These are phyloP conservation scores for Manihot esculenta DNA, from an alignment of 441 rosid genomes.

Conservation along the genomic window DNA sequence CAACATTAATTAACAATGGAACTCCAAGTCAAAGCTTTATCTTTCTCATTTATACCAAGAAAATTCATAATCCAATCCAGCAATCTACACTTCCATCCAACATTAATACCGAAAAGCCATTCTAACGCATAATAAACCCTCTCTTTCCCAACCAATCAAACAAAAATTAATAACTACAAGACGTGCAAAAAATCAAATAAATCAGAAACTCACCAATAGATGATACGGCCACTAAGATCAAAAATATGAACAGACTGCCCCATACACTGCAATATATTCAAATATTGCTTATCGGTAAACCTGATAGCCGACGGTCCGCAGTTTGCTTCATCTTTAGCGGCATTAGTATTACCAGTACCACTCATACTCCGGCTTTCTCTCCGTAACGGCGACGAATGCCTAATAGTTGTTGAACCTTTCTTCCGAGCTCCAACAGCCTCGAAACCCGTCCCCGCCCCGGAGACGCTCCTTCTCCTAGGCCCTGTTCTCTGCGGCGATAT, in stretches of 20 bases:
- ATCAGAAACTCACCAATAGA: conserved; percentile 66
- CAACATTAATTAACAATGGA: conserved; percentile 9
- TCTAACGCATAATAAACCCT: background rate
- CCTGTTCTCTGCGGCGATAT: conserved; percentile 67
- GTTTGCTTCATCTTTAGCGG: conserved; percentile 17
- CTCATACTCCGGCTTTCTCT: conserved; percentile 48
- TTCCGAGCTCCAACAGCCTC: conserved; percentile 41
- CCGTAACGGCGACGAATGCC: conserved; percentile 82
- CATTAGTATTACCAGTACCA: conserved; percentile 16
- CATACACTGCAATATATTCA: conserved; percentile 90
- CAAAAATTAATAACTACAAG: conserved; percentile 4
- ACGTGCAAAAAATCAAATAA: conserved; percentile 2
- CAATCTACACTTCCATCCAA: conserved; percentile 10
- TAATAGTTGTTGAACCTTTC: conserved; percentile 56
- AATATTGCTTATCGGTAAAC: conserved; percentile 65
- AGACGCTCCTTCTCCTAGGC: conserved; percentile 34
- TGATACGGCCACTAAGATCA: conserved; percentile 56
- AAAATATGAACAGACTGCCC: conserved; percentile 88
- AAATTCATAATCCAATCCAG: conserved; percentile 11
- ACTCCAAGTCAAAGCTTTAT: conserved; percentile 1
- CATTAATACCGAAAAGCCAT: background rate
- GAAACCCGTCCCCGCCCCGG: conserved; percentile 15
- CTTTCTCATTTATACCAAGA: background rate
- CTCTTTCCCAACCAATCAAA: conserved; percentile 1
- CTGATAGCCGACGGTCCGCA: conserved; percentile 57